Evolutionary conservation across 345 rosid species (phyloP), one percentile per base, ranked within the genome.

Genomic region (Conringia planisiliqua): DNA sequence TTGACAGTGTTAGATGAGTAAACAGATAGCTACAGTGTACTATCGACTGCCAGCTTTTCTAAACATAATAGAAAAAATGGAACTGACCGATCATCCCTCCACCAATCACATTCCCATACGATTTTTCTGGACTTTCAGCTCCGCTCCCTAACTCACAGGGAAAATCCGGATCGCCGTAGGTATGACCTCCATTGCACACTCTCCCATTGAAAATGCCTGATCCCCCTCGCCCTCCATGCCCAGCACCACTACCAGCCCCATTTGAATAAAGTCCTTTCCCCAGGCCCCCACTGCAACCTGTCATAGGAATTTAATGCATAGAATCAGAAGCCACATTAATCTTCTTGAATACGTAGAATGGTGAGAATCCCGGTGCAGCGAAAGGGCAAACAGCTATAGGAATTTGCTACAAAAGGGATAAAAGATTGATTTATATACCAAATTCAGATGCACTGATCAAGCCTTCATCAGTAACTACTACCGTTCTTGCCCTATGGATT

Each of bases 81-180:
- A 40, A 66, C 63, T 67, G 85, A 94, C 98, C 97, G 32, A 91
- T 89, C 91, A 94, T 94, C 66, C 98, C 98, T 57, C 98, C 98
- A 64, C 98, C 98, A 82, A 82, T 66, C 44, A 82, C 87, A 83
- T 79, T 83, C 40, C 88, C 87, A 75, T 84, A 83, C 11, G 89
- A 87, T 66, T 71, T 79, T 78, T 85, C 82, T 39, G 97, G 97
- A 57, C 92, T 93, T 74, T 83, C 87, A 61, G 97, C 87, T 80
- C 98, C 98, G 73, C 98, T 94, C 61, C 98, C 98, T 83, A 90
- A 80, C 75, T 94, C 97, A 30, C 98, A 94, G 38, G 98, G 98
- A 79, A 94, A 89, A 81, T 86, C 90, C 43, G 97, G 90, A 83
- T 81, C 80, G 17, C 99, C 99, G 68, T 95, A 92, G 62, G 82